These are phyloP conservation scores for Solanum chacoense DNA, from an alignment of 305 asterid genomes.

Conservation along the genomic window DNA sequence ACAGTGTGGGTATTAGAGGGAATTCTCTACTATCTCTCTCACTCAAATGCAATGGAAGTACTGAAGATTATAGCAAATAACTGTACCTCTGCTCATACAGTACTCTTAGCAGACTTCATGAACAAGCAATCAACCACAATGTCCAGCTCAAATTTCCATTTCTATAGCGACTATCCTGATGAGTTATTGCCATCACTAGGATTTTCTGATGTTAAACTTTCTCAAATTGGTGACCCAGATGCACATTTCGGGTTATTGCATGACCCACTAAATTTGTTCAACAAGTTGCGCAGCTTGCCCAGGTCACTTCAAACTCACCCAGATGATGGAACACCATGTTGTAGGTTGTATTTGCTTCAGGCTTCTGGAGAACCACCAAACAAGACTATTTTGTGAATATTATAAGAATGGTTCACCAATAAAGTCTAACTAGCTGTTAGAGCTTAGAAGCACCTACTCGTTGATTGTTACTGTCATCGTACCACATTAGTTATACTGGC, in stretches of 20 bases:
- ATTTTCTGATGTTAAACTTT: slow-evolving; percentile 64
- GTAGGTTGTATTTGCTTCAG: slow-evolving; percentile 72
- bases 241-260: slow-evolving; percentile 84
- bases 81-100: slow-evolving; percentile 52
- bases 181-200: slow-evolving; percentile 76
- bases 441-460: background rate
- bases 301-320: slow-evolving; percentile 70
- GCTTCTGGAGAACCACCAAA: slow-evolving; percentile 64
- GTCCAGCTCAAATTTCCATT: slow-evolving; percentile 62
- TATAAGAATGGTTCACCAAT: background rate
- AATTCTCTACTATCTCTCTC: slow-evolving; percentile 69
- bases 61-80: slow-evolving; percentile 63
- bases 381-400: slow-evolving; percentile 14
- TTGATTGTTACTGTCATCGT: background rate
- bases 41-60: slow-evolving; percentile 60
- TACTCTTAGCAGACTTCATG: slow-evolving; percentile 89
- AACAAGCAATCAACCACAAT: slow-evolving; percentile 77
- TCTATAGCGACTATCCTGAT: slow-evolving; percentile 92
- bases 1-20: slow-evolving; percentile 92
- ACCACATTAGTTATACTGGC: background rate
- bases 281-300: slow-evolving; percentile 67
- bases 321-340: slow-evolving; percentile 85
- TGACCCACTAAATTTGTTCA: slow-evolving; percentile 72
- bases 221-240: slow-evolving; percentile 92
- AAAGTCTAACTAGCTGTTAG: background rate